phyloP scores from a whole-genome alignment of 1,284 basidiomycete species.

The Xanthoconium separans region DNA sequence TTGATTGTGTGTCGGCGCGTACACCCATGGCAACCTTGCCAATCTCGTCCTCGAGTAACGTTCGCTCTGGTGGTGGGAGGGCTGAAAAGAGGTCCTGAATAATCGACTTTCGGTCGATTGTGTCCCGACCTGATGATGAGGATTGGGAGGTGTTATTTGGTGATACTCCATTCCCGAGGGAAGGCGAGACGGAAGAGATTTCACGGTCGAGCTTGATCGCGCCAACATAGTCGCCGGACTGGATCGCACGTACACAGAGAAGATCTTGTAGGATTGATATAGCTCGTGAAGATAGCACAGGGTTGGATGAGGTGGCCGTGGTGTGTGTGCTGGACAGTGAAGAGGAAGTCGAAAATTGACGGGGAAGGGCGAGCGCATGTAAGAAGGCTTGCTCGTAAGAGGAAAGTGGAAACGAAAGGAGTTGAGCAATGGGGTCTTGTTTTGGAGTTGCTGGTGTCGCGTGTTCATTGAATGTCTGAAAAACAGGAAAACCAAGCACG shows the following conservation, averaged over 20 bases:
- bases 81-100: conserved; percentile 64
- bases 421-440: conserved; percentile 51
- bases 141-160: conserved; percentile 7
- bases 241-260: conserved; percentile 77
- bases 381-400: conserved; percentile 59
- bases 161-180: conserved; percentile 20
- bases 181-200: conserved; percentile 38
- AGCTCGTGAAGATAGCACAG: conserved; percentile 33
- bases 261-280: conserved; percentile 73
- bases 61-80: conserved; percentile 58
- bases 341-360: conserved; percentile 29
- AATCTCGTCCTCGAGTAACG: conserved; percentile 52
- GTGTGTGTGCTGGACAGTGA: conserved; percentile 9
- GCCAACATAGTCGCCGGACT: conserved; percentile 68
- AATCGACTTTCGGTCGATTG: conserved; percentile 58
- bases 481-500: conserved; percentile 31
- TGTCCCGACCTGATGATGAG: conserved; percentile 20
- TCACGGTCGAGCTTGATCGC: conserved; percentile 75
- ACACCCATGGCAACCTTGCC: conserved; percentile 27
- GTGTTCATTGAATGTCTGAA: neutral
- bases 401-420: conserved; percentile 64
- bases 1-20: conserved; percentile 10
- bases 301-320: conserved; percentile 24
- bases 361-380: conserved; percentile 58
- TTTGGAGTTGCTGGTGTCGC: conserved; percentile 53